Evolutionary conservation across 345 rosid genomes (phyloP), one percentile per base, ranked within the genome.

Genomic region (Populus deltoides): DNA sequence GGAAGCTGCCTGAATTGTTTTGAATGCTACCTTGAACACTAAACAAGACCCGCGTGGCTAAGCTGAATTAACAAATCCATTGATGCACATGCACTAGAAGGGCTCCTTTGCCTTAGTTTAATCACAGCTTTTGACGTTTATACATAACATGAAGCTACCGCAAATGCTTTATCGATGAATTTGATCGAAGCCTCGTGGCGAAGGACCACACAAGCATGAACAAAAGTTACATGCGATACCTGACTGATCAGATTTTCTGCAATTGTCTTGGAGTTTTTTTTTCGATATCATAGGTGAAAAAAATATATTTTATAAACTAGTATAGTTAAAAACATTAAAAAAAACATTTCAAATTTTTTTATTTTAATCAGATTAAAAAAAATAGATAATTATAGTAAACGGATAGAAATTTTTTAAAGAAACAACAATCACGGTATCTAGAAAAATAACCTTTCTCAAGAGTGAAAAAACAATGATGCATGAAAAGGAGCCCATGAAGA

Each of bases 1-100:
- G 83, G 78, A 76, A 73, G 47, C 73, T 70, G 79, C 84, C 77
- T 77, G 17, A 12, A 66, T 16, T n/a, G 41, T 24, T 38, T 74
- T 22, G 22, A 18, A 57, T 35, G 35, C 1, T 16, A 4, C n/a
- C 31, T 12, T 31, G 16, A 59, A 57, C 51, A 36, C 17, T 31
- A 41, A 10, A 47, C 22, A 45, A 15, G 18, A 8, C 49, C 24
- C 25, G 72, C 75, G 83, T 63, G 75, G 72, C 53, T 73, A 36
- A 2, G 18, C 15, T 24, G 43, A 41, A 16, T 76, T 9, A 33
- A 75, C 16, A 57, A 74, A 73, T 55, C 12, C 69, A 39, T 33
- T 53, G 45, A 71, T 70, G 68, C 73, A 74, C 63, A 57, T 79
- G 81, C 72, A n/a, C 29, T 20, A 13, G 22, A 73, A 59, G 22